Conservation (phyloP, 768 basidiomycete species). For the Pleurotus platypus region DNA sequence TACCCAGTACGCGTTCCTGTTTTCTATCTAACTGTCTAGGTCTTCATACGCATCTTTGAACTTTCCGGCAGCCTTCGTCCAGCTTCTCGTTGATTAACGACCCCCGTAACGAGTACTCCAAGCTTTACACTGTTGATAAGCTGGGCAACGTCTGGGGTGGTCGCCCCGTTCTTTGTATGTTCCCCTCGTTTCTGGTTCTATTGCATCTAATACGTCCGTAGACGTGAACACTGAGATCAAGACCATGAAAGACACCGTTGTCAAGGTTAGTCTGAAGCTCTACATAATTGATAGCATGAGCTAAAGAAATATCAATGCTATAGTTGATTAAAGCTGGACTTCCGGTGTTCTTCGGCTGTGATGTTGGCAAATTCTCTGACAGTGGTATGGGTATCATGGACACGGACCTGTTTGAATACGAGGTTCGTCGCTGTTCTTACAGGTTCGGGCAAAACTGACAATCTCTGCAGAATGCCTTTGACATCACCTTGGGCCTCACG, state of each 20-base stretch:
- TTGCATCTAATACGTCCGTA: constrained; percentile 21
- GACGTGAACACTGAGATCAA: constrained; percentile 89
- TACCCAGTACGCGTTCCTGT: constrained; percentile 40
- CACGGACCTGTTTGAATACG: constrained; percentile 75
- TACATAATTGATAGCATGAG: too few species aligned
- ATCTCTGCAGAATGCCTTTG: constrained; percentile 68
- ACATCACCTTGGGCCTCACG: constrained; percentile 72
- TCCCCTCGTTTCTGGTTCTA: constrained; percentile 7
- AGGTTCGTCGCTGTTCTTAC: constrained; percentile 35
- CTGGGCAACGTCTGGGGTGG: constrained; percentile 93
- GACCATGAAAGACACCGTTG: constrained; percentile 76
- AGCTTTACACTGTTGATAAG: constrained; percentile 88
- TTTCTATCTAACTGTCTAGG: neutral
- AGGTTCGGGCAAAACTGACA: neutral
- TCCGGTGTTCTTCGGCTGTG: constrained; percentile 95
- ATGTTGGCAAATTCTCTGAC: constrained; percentile 87
- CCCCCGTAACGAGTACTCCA: constrained; percentile 79
- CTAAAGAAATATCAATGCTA: too few species aligned
- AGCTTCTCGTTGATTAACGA: constrained; percentile 95
- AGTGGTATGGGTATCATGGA: constrained; percentile 80
- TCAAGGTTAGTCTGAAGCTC: constrained; percentile 44
- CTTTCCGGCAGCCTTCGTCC: constrained; percentile 50
- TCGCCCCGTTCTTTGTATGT: constrained; percentile 76
- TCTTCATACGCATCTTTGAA: neutral
- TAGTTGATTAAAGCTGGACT: constrained; percentile 81